Conservation (phyloP, 2,329 filamentous ascomycete genomes). For the Penicillium sp. region DNA sequence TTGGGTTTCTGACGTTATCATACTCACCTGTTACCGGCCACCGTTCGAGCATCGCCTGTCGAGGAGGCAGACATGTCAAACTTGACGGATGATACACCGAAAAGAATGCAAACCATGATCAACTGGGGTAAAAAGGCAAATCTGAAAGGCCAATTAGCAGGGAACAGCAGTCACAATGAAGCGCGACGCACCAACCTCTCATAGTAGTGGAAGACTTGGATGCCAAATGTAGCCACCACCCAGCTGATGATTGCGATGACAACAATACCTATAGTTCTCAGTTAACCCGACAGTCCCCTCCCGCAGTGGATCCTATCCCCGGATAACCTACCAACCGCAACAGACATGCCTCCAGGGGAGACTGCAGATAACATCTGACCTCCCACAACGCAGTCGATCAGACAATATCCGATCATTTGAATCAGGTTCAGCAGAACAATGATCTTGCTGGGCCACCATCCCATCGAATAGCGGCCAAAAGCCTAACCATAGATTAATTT, state of each 20-base stretch:
- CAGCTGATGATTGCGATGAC: conserved; percentile 62
- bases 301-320: not conserved
- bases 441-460: conserved; percentile 64
- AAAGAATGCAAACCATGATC: conserved; percentile 59
- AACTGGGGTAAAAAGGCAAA: conserved; percentile 65
- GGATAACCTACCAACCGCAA: conserved; percentile 55
- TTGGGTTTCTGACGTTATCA: not conserved
- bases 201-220: conserved; percentile 65
- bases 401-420: conserved; percentile 59
- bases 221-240: conserved; percentile 65
- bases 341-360: conserved; percentile 56
- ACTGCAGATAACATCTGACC: conserved; percentile 68
- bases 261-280: conserved; percentile 51
- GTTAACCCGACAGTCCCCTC: not conserved
- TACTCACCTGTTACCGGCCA: conserved; percentile 48
- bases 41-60: conserved; percentile 50
- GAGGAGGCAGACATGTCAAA: conserved; percentile 57
- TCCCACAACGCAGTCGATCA: conserved; percentile 64
- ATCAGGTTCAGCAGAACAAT: conserved; percentile 62
- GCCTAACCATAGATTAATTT: conserved; percentile 37
- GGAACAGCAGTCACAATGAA: not conserved
- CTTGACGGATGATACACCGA: conserved; percentile 58
- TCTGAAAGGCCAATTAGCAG: conserved; percentile 27
- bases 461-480: conserved; percentile 61
- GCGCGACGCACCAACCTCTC: conserved; percentile 51